A percentile compares a stretch with the other conserved stretches of the same genome.
These are phyloP conservation scores for Amanita rubescens DNA, from an alignment of 768 basidiomycete genomes.

Conservation along the genomic window DNA sequence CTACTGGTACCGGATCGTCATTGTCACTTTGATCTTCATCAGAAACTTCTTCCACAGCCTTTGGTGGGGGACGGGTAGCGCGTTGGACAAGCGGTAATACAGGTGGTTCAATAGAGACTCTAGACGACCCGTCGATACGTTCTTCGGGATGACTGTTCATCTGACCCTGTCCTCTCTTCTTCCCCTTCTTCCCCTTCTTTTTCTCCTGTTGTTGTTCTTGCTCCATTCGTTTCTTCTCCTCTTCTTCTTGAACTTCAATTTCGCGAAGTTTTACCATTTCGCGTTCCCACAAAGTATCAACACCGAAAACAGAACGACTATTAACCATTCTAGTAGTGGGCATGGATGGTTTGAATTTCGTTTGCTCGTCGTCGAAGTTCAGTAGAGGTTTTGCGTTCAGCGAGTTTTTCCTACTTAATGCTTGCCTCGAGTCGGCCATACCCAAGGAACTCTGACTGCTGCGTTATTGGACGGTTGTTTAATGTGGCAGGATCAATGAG, in stretches of 20 bases:
- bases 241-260: constrained; percentile 64
- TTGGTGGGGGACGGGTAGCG: constrained; percentile 31
- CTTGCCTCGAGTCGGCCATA: constrained; percentile 27
- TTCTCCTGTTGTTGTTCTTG: constrained; percentile 38
- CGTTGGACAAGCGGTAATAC: constrained; percentile 38
- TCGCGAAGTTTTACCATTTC: constrained; percentile 76
- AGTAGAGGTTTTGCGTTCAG: constrained; percentile 56
- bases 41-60: constrained; percentile 37
- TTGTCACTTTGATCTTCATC: constrained; percentile 39
- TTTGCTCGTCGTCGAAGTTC: constrained; percentile 48
- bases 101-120: constrained; percentile 32
- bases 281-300: constrained; percentile 88
- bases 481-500: constrained; percentile 68
- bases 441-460: constrained; percentile 36
- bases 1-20: constrained; percentile 24
- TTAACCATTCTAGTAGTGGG: constrained; percentile 24
- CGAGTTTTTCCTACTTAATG: constrained; percentile 42
- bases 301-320: constrained; percentile 83
- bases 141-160: constrained; percentile 11
- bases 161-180: constrained; percentile 27
- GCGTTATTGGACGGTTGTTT: constrained; percentile 38
- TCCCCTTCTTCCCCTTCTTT: constrained; percentile 42
- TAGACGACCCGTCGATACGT: constrained; percentile 14
- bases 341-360: constrained; percentile 20
- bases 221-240: constrained; percentile 35